Base-by-base conservation (phyloP, 306 rosid genomes). In the Fragaria iinumae region DNA sequence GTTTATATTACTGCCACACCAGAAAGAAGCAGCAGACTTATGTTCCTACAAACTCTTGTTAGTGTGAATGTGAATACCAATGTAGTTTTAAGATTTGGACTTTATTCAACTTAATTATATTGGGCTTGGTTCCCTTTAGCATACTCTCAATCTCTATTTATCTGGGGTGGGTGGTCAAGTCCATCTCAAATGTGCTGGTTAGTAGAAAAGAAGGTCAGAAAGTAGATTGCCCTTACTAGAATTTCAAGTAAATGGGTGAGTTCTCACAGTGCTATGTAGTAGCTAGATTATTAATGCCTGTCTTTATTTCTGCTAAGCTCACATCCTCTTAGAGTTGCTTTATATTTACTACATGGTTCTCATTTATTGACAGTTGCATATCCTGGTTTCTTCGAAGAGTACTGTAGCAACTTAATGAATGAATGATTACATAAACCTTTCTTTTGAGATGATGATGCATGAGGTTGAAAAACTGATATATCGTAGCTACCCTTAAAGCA, bases 91-190 rank as follows among this genome's bases (percentile, higher is more conserved):
- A 48, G 21, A 27, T 36, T 36, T 45, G 78, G 5, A 72, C 41
- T 53, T 68, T 53, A 62, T 69, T 68, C 77, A 79, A 50, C 49
- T 66, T 38, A 11, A 36, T 67, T 81, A 62, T 56, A 77, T 69
- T 43, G 27, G 69, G 29, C 34, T 63, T 20, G 14, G 44, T 52
- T 59, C 53, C 11, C 10, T 4, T 70, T 20, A 39, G 23, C 13
- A 20, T 55, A 55, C 49, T 64, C 9, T 36, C 17, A 38, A 16
- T 76, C 21, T 52, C 32, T 21, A 8, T 36, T 36, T 38, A 52
- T 41, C 16, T 38, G 36, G 49, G 68, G 17, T 72, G 56, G 32
- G 49, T 2, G n/a, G 77, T 71, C 9, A 27, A 11, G 73, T 64
- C 27, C 36, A 50, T 65, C 36, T 25, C 20, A 39, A 41, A 20